Evolutionary conservation across 192 early-diverging fungal genomes (phyloP), one percentile per base, ranked within the genome.

Genomic region (Umbelopsis vinacea): DNA sequence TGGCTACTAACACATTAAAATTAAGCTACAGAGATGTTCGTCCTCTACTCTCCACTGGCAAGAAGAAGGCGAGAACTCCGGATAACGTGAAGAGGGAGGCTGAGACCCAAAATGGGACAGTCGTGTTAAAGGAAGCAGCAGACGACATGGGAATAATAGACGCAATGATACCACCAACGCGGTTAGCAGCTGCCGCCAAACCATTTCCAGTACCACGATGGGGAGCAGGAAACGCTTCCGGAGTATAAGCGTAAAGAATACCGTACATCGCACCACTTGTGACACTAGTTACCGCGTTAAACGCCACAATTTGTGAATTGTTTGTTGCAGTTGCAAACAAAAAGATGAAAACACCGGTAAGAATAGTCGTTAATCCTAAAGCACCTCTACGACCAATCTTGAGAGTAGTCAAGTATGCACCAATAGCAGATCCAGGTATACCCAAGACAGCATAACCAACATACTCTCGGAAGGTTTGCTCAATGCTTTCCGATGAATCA

Each of bases 231-330:
- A 94, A 94, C 24, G 91, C 91, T 74, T 94, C 93, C 3, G 93
- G 92, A n/a, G 93, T 93, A 72, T 92, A 94, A 2, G 89, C 83
- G 67, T 94, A 94, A 8, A 93, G 83, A 37, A 93, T 89, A 4
- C 89, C 93, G 79, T 92, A 93, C 81, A 89, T 88, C 12, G 91
- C 73, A 6, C 90, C 86, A 43, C 86, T 79, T 24, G 87, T 82
- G 8, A 50, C 11, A 50, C 48, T 50, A 6, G 48, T 50, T 5
- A 50, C 48, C 1, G 48, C 15, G 15, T 50, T 50, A 17, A 50
- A 50, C 4, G 48, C 48, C n/a, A 50, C 48, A 50, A 50, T 50
- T 21, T 50, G 48, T 9, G 7, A 5, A 50, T 50, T 50, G 17
- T 50, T 50, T n/a, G 48, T 50, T 8, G 48, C 48, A 3, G 48